These are phyloP conservation scores for Boletus vinaceobasis DNA, from an alignment of 768 basidiomycete species.

Conservation along the genomic window DNA sequence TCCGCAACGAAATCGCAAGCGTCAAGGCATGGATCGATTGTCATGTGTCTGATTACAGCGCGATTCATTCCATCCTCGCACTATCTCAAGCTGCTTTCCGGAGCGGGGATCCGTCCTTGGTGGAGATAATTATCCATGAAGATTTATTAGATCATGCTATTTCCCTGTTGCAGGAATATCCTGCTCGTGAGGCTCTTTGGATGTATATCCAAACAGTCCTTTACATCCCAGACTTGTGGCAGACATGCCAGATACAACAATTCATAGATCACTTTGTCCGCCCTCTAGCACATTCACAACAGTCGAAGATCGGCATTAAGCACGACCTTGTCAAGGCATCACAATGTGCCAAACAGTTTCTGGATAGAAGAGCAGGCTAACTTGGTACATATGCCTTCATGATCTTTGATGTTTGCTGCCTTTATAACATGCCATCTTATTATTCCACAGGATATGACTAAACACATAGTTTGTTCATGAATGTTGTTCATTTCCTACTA, in stretches of 20 bases:
- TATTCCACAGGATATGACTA: neutral
- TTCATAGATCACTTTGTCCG: slow-evolving; percentile 18
- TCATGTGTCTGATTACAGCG: slow-evolving; percentile 69
- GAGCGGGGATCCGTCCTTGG: slow-evolving; percentile 3
- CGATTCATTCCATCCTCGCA: slow-evolving; percentile 51
- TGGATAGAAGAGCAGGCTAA: neutral
- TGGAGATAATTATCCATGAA: neutral
- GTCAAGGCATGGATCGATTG: slow-evolving; percentile 52
- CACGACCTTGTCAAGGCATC: neutral
- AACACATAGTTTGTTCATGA: neutral
- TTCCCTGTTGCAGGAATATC: slow-evolving; percentile 48
- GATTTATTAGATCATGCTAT: slow-evolving; percentile 39
- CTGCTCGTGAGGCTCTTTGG: slow-evolving; percentile 63
- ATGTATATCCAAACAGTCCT: slow-evolving; percentile 36
- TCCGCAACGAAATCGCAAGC: slow-evolving; percentile 37
- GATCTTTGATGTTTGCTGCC: neutral
- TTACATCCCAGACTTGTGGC: neutral
- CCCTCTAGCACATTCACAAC: slow-evolving; percentile 10
- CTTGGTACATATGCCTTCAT: neutral
- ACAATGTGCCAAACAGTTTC: slow-evolving; percentile 10
- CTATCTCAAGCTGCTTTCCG: slow-evolving; percentile 26
- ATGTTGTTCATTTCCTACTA: neutral
- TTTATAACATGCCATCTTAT: no score
- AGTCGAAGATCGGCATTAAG: no score
- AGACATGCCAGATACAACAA: neutral